Base-by-base conservation (phyloP, 202 grass and related monocot genomes). In the Brachypodium distachyon region DNA sequence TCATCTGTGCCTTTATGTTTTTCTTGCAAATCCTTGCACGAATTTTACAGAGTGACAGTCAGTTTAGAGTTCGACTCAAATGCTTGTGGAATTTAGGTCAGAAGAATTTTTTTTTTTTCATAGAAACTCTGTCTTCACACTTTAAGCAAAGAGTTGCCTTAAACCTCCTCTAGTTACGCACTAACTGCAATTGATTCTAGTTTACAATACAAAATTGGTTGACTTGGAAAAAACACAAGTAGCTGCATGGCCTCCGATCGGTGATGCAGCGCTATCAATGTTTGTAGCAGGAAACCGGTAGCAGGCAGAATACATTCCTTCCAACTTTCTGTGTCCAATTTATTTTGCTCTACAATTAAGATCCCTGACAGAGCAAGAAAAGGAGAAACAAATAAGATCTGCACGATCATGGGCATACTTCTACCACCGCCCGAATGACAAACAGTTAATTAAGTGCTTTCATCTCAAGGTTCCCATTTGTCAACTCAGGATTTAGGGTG, bases 161-260 rank as follows among this genome's bases (percentile, higher is more conserved):
- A 0, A 11, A 0, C 8, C 31, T 64, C 17, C 72, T 72, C 37
- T 77, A 71, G 57, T 82, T 23, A 13, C 23, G 42, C 18, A 32
- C 65, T 55, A 82, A 66, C 62, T 64, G 29, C 29, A 41, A 49
- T 50, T 22, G 47, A 27, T 10, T 33, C 48, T 7, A 86, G 37
- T 72, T n/a, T 42, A 73, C 73, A 87, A 60, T 83, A 87, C 26
- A 54, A 42, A 78, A 87, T 28, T 75, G 53, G 79, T 83, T 83
- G 80, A 83, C 85, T 52, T 73, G 26, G 6, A 73, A 73, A 78
- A 68, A 70, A 47, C 52, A 70, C 25, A 34, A 60, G 44, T 61
- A 60, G 58, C 26, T 41, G 42, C 32, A 59, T 25, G 42, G 40
- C 6, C 71, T 40, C 62, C 1, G 7, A 52, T 74, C 25, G 74